Evolutionary conservation across 805 yeast genomes (phyloP).

Genomic region (Kodamaea hsintzibuensis): DNA sequence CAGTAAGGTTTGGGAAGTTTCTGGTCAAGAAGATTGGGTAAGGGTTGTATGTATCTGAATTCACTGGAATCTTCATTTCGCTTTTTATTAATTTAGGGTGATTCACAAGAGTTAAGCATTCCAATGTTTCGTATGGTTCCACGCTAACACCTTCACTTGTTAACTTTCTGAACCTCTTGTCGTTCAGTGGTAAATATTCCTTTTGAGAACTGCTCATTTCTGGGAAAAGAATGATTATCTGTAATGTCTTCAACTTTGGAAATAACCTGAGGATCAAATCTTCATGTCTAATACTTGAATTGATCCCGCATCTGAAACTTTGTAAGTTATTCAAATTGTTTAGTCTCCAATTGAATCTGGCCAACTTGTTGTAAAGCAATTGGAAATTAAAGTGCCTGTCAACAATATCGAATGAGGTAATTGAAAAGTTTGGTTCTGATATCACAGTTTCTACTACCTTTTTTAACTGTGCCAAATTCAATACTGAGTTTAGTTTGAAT

Average conservation of each 20-base stretch:
- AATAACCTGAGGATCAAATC: constrained; percentile 24
- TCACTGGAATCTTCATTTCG: constrained; percentile 10
- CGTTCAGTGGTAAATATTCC: constrained; percentile 19
- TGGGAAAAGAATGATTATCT: constrained; percentile 22
- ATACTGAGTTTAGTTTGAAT: constrained; percentile 24
- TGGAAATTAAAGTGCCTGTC: constrained; percentile 28
- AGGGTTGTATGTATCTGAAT: constrained; percentile 22
- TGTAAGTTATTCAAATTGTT: constrained; percentile 21
- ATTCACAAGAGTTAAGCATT: constrained; percentile 26
- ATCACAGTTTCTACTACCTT: constrained; percentile 29
- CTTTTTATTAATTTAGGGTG: constrained; percentile 24
- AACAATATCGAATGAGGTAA: constrained; percentile 28
- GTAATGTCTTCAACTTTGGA: constrained; percentile 23
- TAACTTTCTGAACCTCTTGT: constrained; percentile 14
- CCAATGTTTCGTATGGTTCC: constrained; percentile 12
- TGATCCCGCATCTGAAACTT: constrained; percentile 27
- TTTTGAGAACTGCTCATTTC: constrained; percentile 18
- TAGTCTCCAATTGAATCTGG: constrained; percentile 28
- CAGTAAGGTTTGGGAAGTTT: constrained; percentile 24
- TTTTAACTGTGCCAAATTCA: constrained; percentile 23
- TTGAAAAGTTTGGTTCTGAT: constrained; percentile 20
- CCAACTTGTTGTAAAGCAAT: constrained; percentile 23
- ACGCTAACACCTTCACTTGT: not conserved
- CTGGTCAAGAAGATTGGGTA: constrained; percentile 24
- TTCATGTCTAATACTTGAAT: constrained; percentile 23